phyloP scores from a whole-genome alignment of 306 rosid genomes.

The Castanea sativa region DNA sequence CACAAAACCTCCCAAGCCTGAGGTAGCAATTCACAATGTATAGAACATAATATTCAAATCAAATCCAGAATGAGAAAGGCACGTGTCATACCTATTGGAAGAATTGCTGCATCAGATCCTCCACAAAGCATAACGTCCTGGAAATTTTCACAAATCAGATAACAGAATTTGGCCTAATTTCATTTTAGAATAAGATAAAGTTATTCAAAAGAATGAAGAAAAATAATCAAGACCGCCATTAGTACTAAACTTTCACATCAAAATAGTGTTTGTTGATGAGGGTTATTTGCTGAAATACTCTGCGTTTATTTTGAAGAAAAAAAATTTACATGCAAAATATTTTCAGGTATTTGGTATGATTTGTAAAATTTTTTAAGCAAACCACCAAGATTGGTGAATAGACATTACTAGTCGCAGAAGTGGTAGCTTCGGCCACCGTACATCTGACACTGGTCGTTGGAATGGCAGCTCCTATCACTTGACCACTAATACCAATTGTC shows the following conservation, averaged over 20 bases:
- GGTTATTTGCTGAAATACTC: no score
- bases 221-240: not conserved
- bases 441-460: fast-evolving
- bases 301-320: no score
- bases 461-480: fast-evolving
- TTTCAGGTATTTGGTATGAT: no score
- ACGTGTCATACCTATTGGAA: constrained; percentile 63
- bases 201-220: not conserved
- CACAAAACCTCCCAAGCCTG: constrained; percentile 96
- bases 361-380: no score
- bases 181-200: not conserved
- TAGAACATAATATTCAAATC: constrained; percentile 5
- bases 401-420: no score
- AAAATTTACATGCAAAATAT: no score
- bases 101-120: constrained; percentile 87
- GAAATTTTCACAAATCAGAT: not conserved
- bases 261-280: no score
- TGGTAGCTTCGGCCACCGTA: no score
- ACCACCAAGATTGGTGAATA: no score
- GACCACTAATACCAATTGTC: fast-evolving
- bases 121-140: constrained; percentile 93
- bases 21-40: constrained; percentile 4
- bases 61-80: constrained; percentile 10
- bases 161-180: not conserved
- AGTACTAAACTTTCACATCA: no score